Percentiles rank a stretch among this genome's conserved stretches.
These are phyloP conservation scores for Ogataea hybrid DNA, from an alignment of 1,139 yeast species.

Conservation along the genomic window DNA sequence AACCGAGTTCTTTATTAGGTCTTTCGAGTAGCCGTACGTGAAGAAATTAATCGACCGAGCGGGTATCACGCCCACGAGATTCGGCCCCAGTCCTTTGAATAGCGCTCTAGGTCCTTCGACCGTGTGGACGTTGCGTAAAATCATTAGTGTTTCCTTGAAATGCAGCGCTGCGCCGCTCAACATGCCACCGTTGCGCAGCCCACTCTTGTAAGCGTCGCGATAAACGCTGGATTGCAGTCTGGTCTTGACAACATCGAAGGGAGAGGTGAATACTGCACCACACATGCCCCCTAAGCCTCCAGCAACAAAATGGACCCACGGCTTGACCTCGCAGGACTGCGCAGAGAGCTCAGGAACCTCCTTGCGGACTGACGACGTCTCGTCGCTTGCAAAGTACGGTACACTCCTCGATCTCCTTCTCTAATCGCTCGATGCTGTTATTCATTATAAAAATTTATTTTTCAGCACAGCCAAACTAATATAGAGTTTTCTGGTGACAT, in stretches of 20 bases:
- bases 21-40: conserved; percentile 92
- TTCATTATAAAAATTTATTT: conserved; percentile 7
- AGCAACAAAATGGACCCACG: conserved; percentile 99
- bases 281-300: conserved; percentile 99
- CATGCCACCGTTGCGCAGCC: conserved; percentile 28
- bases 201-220: conserved; percentile 29
- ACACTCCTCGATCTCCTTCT: conserved; percentile 55
- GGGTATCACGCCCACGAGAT: conserved; percentile 97
- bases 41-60: conserved; percentile 96
- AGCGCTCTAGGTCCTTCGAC: conserved; percentile 83
- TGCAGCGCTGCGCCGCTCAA: conserved; percentile 40
- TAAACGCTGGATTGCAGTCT: conserved; percentile 84
- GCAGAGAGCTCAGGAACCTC: conserved; percentile 47
- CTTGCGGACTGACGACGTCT: conserved; percentile 48
- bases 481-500: not conserved
- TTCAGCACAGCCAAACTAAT: conserved; percentile 6
- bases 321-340: conserved; percentile 52
- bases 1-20: conserved; percentile 51
- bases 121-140: conserved; percentile 63
- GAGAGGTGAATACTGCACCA: conserved; percentile 92
- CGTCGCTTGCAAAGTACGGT: conserved; percentile 71
- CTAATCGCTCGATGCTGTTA: conserved; percentile 16
- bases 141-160: conserved; percentile 77
- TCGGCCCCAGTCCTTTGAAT: conserved; percentile 95
- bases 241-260: conserved; percentile 95